phyloP scores from a whole-genome alignment of 2,329 filamentous ascomycete genomes.

The Beauveria medogensis region DNA sequence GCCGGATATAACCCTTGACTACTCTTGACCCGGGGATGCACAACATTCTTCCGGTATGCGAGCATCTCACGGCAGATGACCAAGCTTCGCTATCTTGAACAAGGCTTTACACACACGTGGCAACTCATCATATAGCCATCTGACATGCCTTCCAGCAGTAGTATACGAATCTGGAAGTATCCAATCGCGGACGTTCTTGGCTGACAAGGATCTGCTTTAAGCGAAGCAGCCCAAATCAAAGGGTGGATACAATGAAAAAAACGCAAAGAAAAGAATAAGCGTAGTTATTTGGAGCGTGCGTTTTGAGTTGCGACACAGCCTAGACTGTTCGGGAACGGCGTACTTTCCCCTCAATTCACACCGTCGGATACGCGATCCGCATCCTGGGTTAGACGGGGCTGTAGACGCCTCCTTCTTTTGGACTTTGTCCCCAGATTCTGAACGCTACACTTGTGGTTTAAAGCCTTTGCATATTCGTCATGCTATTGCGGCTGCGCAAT shows the following conservation, averaged over 20 bases:
- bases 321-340: background rate
- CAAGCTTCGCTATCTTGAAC: too few species aligned
- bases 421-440: background rate
- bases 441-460: background rate
- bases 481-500: background rate
- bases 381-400: background rate
- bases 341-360: background rate
- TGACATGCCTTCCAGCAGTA: background rate
- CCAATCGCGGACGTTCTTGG: background rate
- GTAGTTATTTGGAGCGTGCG: background rate
- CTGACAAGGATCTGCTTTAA: background rate
- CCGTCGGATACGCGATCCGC: background rate
- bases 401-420: background rate
- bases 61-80: too few species aligned
- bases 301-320: background rate
- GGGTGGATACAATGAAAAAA: background rate
- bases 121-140: too few species aligned
- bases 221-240: background rate
- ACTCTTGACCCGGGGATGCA: background rate
- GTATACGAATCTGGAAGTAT: background rate
- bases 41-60: too few species aligned
- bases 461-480: background rate
- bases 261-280: background rate
- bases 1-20: background rate
- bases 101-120: background rate